Evolutionary conservation across 768 basidiomycete genomes (phyloP).

Genomic region (Termitomyces bulborhizus): DNA sequence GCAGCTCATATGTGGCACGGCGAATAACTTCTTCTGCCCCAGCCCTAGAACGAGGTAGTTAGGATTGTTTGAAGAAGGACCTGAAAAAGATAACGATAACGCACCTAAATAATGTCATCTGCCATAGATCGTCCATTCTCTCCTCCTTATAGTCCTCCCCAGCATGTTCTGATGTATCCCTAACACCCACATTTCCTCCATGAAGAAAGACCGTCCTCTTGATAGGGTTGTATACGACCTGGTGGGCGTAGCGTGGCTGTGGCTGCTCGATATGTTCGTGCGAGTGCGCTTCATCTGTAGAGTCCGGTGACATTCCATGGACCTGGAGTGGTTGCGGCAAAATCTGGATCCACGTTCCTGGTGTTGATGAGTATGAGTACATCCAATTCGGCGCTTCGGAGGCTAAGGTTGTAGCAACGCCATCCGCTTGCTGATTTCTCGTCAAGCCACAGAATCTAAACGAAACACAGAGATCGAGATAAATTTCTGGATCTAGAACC

Average conservation of each 20-base stretch:
- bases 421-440: slow-evolving; percentile 28
- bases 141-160: slow-evolving; percentile 29
- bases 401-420: slow-evolving; percentile 33
- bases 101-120: slow-evolving; percentile 61
- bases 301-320: not conserved
- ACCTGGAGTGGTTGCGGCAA: slow-evolving; percentile 25
- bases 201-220: slow-evolving; percentile 60
- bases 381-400: slow-evolving; percentile 59
- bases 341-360: slow-evolving; percentile 64
- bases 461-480: not conserved
- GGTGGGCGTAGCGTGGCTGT: slow-evolving; percentile 67
- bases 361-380: slow-evolving; percentile 52
- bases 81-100: slow-evolving; percentile 9
- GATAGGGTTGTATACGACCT: slow-evolving; percentile 64
- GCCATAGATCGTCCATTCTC: slow-evolving; percentile 76
- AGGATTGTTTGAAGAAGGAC: not conserved
- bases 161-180: slow-evolving; percentile 13
- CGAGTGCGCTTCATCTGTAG: not conserved
- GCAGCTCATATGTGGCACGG: slow-evolving; percentile 54
- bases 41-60: slow-evolving; percentile 35
- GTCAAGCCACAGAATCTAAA: slow-evolving; percentile 60
- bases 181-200: slow-evolving; percentile 64
- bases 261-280: slow-evolving; percentile 32
- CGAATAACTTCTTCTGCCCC: slow-evolving; percentile 58
- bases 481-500: not conserved